Evolutionary conservation across 192 early-diverging fungal species (phyloP).

Genomic region (Mortierella hygrophila): DNA sequence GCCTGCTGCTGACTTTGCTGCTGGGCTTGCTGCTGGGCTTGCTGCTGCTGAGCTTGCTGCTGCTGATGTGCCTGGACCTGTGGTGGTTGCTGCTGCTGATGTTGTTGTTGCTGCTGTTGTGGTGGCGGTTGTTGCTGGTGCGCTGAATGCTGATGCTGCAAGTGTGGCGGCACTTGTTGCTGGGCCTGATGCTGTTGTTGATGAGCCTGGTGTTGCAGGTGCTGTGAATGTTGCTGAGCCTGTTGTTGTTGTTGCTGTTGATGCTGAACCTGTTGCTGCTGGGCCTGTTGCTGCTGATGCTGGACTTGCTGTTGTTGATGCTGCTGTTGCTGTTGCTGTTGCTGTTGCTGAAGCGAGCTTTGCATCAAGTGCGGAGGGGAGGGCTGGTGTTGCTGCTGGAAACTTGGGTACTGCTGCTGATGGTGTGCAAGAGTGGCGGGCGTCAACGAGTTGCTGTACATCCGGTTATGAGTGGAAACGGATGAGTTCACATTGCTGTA

Average conservation of each 20-base stretch:
- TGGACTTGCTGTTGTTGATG: slow-evolving; percentile 30
- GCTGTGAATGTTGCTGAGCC: slow-evolving; percentile 22
- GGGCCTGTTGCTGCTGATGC: slow-evolving; percentile 12
- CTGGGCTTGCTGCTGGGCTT: slow-evolving; percentile 24
- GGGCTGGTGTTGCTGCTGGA: slow-evolving; percentile 50
- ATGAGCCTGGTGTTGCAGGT: slow-evolving; percentile 22
- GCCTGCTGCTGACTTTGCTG: slow-evolving; percentile 22
- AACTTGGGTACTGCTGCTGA: slow-evolving; percentile 53
- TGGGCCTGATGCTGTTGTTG: slow-evolving; percentile 18
- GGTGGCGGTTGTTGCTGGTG: slow-evolving; percentile 22
- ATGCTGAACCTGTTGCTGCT: slow-evolving; percentile 17
- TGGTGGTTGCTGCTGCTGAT: background rate
- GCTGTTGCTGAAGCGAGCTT: slow-evolving; percentile 34
- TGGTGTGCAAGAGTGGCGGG: slow-evolving; percentile 39
- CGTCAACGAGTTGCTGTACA: slow-evolving; percentile 44
- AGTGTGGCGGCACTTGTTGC: background rate
- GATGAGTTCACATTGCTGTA: slow-evolving; percentile 39
- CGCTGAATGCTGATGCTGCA: slow-evolving; percentile 14
- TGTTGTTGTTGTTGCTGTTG: slow-evolving; percentile 33
- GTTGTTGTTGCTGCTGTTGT: slow-evolving; percentile 14
- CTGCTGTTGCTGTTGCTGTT: slow-evolving; percentile 23
- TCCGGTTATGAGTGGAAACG: slow-evolving; percentile 31
- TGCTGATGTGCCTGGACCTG: slow-evolving; percentile 14
- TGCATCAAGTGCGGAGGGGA: slow-evolving; percentile 37
- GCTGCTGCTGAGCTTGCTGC: slow-evolving; percentile 5